phyloP scores from a whole-genome alignment of 768 basidiomycete genomes.

The Boletus huronensis region DNA sequence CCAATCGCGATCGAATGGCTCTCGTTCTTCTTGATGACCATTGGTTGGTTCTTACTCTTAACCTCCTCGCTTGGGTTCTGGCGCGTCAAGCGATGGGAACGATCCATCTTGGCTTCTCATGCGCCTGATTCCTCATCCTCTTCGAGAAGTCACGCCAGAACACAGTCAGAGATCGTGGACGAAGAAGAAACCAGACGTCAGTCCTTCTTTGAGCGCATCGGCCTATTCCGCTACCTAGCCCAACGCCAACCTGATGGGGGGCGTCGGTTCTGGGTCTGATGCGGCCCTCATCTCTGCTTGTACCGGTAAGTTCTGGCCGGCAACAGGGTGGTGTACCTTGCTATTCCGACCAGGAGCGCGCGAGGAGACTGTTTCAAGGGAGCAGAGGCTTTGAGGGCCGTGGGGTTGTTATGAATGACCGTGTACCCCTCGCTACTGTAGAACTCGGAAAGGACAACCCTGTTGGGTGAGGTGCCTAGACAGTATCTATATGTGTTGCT shows the following conservation, averaged over 20 bases:
- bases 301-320: slow-evolving; percentile 21
- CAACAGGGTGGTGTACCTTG: slow-evolving; percentile 31
- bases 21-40: slow-evolving; percentile 91
- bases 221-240: slow-evolving; percentile 14
- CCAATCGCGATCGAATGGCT: slow-evolving; percentile 89
- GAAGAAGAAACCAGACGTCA: slow-evolving; percentile 26
- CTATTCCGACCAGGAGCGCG: slow-evolving; percentile 43
- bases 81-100: slow-evolving; percentile 88
- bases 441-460: neutral
- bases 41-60: slow-evolving; percentile 85
- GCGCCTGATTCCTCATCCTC: slow-evolving; percentile 28
- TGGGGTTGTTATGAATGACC: slow-evolving; percentile 53
- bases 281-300: slow-evolving; percentile 13
- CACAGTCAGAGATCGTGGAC: slow-evolving; percentile 27
- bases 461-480: neutral
- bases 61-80: slow-evolving; percentile 89
- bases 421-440: slow-evolving; percentile 3
- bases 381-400: slow-evolving; percentile 61
- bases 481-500: slow-evolving; percentile 8
- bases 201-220: slow-evolving; percentile 30
- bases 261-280: slow-evolving; percentile 5
- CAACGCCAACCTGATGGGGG: slow-evolving; percentile 12
- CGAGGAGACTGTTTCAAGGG: slow-evolving; percentile 47
- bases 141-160: slow-evolving; percentile 32
- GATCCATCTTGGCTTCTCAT: slow-evolving; percentile 60